Conservation (phyloP, 2,329 filamentous ascomycete genomes). For the Clarireedia sp. region DNA sequence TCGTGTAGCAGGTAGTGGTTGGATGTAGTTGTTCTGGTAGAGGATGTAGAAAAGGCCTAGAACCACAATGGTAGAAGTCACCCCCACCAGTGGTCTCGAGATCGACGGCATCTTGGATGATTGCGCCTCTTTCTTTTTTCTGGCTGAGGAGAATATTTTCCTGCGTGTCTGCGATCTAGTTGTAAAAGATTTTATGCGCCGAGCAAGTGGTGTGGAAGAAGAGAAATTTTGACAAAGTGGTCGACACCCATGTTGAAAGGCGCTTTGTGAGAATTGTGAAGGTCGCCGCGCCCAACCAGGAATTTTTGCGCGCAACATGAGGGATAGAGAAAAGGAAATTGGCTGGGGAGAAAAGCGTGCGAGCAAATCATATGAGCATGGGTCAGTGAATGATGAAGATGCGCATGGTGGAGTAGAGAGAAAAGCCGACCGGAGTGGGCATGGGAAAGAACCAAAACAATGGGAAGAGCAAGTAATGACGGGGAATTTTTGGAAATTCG, state of each 20-base stretch:
- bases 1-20: constrained; percentile 27
- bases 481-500: too few relatives aligned
- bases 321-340: constrained; percentile 7
- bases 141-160: constrained; percentile 16
- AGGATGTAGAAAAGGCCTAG: constrained; percentile 26
- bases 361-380: constrained; percentile 7
- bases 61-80: constrained; percentile 22
- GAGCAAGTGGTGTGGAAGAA: neutral
- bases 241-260: neutral
- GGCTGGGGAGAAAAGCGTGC: neutral
- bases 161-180: constrained; percentile 6
- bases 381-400: constrained; percentile 2
- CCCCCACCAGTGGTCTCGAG: constrained; percentile 16
- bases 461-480: neutral
- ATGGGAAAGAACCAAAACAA: neutral
- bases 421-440: constrained; percentile 1
- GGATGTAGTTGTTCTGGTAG: constrained; percentile 26
- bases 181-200: neutral
- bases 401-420: constrained; percentile 10
- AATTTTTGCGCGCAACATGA: constrained; percentile 19
- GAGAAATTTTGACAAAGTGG: neutral
- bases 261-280: neutral
- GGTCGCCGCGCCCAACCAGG: constrained; percentile 15
- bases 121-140: constrained; percentile 10
- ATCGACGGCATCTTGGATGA: constrained; percentile 17